Base-by-base conservation (phyloP, 371 early-diverging fungal genomes). In the Massospora cicadina region DNA sequence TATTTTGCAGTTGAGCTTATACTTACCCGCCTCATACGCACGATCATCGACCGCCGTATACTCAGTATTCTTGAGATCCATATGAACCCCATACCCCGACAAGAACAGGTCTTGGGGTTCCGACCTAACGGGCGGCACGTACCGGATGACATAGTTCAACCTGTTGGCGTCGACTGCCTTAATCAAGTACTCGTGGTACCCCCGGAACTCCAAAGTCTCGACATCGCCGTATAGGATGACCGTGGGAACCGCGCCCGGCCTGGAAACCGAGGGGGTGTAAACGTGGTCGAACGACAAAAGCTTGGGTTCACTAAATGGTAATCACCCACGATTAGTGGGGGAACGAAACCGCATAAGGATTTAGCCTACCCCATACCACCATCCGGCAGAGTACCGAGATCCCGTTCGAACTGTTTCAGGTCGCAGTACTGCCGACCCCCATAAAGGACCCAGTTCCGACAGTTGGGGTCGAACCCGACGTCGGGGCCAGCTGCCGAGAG, bases 41-140 rank as follows among this genome's bases (percentile, higher is more conserved):
- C 92, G 82, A 71, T 97, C 97, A 66, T 97, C 97, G 28, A 85
- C 84, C 5, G 91, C 93, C 66, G 86, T 84, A 75, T 97, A 97
- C 69, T 97, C 97, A 3, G 92, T 90, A 63, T 82, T 91, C 73
- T 97, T 97, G 31, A 97, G 68, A 2, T 85, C 88, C 65, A 97
- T 74, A 70, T 91, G 92, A 1, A 90, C 92, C 12, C 94, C 93
- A 69, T 91, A 97, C 33, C 97, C 97, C 1, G 87, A 71, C 26
- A 96, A 72, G 3, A 76, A 71, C 25, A 88, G 67, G 3, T 74
- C 33, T 2, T 65, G 56, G 25, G 58, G 1, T 26, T 43, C 54
- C 28, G 55, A 28, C 32, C 24, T 7, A 2, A 24, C 7, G 0
- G 76, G 65, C n/a, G 86, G 81, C 33, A 71, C 75, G 57, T 80